These are phyloP conservation scores for Avena atlantica DNA, from an alignment of 176 grass and related monocot genomes.

Conservation along the genomic window DNA sequence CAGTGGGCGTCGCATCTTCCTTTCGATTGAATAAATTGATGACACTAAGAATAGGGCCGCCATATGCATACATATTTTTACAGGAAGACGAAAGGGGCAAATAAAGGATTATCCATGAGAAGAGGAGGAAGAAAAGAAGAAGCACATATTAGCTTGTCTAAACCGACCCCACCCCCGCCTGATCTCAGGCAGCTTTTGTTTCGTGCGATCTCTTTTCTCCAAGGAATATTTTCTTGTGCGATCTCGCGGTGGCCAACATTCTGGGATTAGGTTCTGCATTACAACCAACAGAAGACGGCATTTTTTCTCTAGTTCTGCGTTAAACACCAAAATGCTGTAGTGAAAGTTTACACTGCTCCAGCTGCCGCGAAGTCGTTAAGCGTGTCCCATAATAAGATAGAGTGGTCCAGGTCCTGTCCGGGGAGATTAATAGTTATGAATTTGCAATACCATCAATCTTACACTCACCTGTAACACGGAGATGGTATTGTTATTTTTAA, in stretches of 20 bases:
- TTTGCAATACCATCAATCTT: too few species aligned
- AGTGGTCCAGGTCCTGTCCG: too few species aligned
- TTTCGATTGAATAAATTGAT: not conserved
- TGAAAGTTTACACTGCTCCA: not conserved
- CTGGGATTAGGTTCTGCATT: not conserved
- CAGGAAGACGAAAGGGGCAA: not conserved
- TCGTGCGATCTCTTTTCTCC: not conserved
- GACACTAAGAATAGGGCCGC: too few species aligned
- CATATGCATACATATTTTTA: not conserved
- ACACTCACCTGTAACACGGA: too few species aligned
- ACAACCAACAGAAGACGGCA: not conserved
- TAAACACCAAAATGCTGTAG: not conserved
- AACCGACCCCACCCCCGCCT: not conserved
- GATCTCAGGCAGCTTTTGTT: not conserved
- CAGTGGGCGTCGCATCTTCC: not conserved
- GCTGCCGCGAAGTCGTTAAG: not conserved
- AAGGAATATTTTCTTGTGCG: not conserved
- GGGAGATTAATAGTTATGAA: too few species aligned
- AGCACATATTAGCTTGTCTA: not conserved
- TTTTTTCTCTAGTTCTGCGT: too few species aligned
- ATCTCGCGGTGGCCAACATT: slow-evolving; percentile 10
- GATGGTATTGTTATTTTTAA: too few species aligned
- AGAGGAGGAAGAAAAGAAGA: not conserved
- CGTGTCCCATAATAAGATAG: not conserved
- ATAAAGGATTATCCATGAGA: not conserved